A percentile compares a stretch with the other conserved stretches of the same genome.
phyloP scores from a whole-genome alignment of 2,329 filamentous ascomycete genomes.

The Kalmusia sp. region DNA sequence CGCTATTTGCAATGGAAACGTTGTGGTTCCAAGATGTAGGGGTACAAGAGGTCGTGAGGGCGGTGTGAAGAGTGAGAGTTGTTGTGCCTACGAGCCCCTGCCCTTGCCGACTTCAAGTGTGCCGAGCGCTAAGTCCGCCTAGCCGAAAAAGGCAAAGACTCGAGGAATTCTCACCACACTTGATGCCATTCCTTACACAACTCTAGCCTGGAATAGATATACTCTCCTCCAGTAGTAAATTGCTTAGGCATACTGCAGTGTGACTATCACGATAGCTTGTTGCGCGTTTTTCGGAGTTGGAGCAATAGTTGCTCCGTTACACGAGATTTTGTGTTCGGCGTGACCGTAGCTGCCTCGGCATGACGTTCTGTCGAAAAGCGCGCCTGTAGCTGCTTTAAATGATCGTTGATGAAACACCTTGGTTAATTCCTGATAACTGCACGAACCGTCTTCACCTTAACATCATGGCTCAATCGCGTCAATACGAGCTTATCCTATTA shows the following conservation, averaged over 20 bases:
- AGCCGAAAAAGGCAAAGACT: neutral
- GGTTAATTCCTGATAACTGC: neutral
- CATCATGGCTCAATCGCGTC: constrained; percentile 44
- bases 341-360: constrained; percentile 13
- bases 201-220: too few relatives aligned
- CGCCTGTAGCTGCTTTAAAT: neutral
- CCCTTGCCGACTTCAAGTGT: constrained; percentile 6
- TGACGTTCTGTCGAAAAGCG: constrained; percentile 6
- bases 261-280: too few relatives aligned
- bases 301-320: neutral
- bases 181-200: neutral
- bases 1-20: neutral
- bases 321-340: neutral
- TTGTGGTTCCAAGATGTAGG: neutral
- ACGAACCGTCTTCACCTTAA: constrained; percentile 2
- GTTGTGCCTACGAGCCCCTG: neutral
- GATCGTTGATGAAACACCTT: neutral
- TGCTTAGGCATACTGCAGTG: too few relatives aligned
- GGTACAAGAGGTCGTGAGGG: neutral
- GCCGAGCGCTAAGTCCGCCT: constrained; percentile 5
- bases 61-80: constrained; percentile 3
- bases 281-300: neutral
- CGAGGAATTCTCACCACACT: neutral
- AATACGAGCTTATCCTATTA: constrained; percentile 71
- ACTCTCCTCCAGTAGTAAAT: too few relatives aligned